A percentile compares a stretch with the other conserved stretches of the same genome.
Conservation (phyloP, 169 alveolate species). For the Plasmodium sp. region DNA sequence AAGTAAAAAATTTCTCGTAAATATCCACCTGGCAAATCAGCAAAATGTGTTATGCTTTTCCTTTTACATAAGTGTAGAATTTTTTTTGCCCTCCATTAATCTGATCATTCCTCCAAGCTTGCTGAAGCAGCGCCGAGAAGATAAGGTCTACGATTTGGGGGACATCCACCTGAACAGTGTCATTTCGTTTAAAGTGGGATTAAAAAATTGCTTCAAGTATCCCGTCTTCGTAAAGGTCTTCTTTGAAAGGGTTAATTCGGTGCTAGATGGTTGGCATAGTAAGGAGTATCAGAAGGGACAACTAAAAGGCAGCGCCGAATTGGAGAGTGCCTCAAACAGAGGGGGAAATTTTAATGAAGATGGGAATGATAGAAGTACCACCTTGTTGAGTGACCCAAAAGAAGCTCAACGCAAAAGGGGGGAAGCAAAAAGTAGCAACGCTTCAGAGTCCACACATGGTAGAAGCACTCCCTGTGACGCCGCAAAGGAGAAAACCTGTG, state of each 20-base stretch:
- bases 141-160: constrained; percentile 39
- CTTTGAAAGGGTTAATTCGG: not conserved
- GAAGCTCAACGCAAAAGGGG: not conserved
- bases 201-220: constrained; percentile 49
- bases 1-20: constrained; percentile 53
- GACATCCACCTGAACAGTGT: constrained; percentile 48
- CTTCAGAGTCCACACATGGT: not conserved
- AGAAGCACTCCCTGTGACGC: not conserved
- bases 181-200: constrained; percentile 45
- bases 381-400: not conserved
- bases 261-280: not conserved
- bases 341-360: not conserved
- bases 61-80: constrained; percentile 62
- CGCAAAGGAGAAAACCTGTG: not conserved
- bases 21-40: constrained; percentile 9
- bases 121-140: constrained; percentile 2
- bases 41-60: constrained; percentile 27
- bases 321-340: not conserved
- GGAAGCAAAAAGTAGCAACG: not conserved
- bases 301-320: not conserved
- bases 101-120: constrained; percentile 14
- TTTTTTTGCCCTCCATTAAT: constrained; percentile 62
- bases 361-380: not conserved
- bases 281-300: not conserved
- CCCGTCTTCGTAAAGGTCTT: constrained; percentile 38